Percentiles rank a stretch among this genome's conserved stretches.
Evolutionary conservation across 2,329 filamentous ascomycete species (phyloP).

Genomic region (Seiridium unicorne): DNA sequence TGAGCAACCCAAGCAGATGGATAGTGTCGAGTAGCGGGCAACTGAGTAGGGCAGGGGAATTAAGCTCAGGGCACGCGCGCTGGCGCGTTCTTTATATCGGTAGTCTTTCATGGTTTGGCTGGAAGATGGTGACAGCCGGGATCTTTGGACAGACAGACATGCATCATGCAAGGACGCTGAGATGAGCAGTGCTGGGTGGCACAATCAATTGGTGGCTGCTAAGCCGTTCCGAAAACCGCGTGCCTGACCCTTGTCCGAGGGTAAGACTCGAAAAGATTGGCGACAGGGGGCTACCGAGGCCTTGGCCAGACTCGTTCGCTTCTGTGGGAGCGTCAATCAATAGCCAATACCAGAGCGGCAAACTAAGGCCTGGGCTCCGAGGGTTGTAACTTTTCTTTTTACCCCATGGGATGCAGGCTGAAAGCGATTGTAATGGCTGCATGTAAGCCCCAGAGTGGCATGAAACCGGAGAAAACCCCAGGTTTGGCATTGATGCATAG

Average conservation of each 20-base stretch:
- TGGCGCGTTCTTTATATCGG: not conserved
- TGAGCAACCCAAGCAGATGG: not conserved
- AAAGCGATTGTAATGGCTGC: not conserved
- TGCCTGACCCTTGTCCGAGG: not conserved
- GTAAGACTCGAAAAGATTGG: not conserved
- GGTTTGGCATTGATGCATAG: not conserved
- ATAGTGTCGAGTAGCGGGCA: not conserved
- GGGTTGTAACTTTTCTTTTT: not conserved
- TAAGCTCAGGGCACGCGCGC: not conserved
- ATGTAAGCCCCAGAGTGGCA: not conserved
- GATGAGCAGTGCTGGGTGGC: not conserved
- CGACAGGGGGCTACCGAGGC: not conserved
- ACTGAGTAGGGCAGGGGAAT: not conserved
- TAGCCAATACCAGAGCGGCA: not conserved
- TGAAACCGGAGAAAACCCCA: not conserved
- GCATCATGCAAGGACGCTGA: slow-evolving; percentile 3
- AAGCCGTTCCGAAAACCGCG: slow-evolving; percentile 5
- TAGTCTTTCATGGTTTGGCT: not conserved
- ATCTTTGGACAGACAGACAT: not conserved
- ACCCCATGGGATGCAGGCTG: not conserved
- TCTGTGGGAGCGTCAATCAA: not conserved
- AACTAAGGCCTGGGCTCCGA: not conserved
- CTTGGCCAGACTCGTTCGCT: not conserved
- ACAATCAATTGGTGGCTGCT: not conserved
- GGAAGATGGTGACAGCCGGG: not conserved